Conservation (phyloP, 75 land plant species). For the Picea glauca region DNA sequence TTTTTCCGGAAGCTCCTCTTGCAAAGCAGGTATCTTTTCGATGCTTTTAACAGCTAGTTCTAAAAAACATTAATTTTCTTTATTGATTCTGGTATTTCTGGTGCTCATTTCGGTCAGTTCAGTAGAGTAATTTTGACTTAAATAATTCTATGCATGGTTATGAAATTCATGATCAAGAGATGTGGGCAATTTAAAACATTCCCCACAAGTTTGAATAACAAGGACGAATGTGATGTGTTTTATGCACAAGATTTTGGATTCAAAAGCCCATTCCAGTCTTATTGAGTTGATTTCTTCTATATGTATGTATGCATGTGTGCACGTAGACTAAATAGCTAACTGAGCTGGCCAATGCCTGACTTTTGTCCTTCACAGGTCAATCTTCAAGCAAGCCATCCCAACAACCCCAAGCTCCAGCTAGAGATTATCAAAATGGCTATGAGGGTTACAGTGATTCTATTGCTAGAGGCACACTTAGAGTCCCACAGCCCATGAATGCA, state of each 20-base stretch:
- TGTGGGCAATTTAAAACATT: background rate
- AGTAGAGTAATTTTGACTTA: background rate
- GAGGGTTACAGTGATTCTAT: background rate
- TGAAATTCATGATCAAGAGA: background rate
- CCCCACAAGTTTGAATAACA: background rate
- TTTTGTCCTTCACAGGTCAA: conserved; percentile 3
- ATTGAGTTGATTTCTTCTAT: background rate
- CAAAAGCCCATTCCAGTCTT: background rate
- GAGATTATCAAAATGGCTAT: conserved; percentile 3
- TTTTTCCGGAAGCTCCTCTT: conserved; percentile 3
- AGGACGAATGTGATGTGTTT: background rate
- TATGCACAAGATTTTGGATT: background rate
- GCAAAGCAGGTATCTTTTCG: conserved; percentile 4
- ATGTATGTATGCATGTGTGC: background rate
- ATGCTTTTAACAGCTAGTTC: background rate
- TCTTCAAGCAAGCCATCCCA: background rate
- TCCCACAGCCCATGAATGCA: background rate
- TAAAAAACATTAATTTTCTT: background rate
- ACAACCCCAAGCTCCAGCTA: background rate
- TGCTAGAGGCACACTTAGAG: background rate
- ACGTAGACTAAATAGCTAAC: background rate
- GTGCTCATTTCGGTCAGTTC: background rate
- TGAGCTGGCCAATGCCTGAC: conserved; percentile 7
- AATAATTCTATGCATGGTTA: background rate
- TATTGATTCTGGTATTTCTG: background rate